Evolutionary conservation across 257 asterid species (phyloP), one percentile per base, ranked within the genome.

Genomic region (Mitragyna speciosa): DNA sequence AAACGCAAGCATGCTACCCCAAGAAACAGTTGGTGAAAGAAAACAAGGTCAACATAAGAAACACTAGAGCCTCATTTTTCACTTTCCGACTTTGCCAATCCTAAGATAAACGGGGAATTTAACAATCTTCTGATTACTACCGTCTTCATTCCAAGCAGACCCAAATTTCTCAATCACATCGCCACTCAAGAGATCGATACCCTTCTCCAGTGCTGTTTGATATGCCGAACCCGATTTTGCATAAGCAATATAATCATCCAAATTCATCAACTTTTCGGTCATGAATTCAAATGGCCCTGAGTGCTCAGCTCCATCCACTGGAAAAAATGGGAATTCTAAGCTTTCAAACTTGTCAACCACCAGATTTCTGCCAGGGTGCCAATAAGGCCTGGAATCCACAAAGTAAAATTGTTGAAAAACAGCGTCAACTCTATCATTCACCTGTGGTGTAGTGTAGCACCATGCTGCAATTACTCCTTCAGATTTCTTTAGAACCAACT

Each of bases 401-500:
- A 64, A 30, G 89, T 89, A 87, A 20, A 74, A 83, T 14, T 67
- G 70, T 1, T 49, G 64, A 70, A 88, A 85, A 65, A 90, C 11
- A 6, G 76, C 17, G 6, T 52, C 59, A 52, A 52, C 59, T 16
- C 66, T 31, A 1, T 87, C 75, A 83, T 65, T 86, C 45, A 93
- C 79, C 73, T 84, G 87, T 1, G 97, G 91, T 1, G n/a, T 6
- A 2, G 93, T 86, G 82, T 92, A 93, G 59, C 94, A 90, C 96
- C 97, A 93, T 2, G 97, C 93, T 12, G 98, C 98, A 22, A 93
- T 83, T 0, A 93, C 90, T 17, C 98, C 97, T 36, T 83, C 49
- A 3, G 98, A 97, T 75, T 88, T 93, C 73, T 89, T 93, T n/a
- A 93, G 86, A 7, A 89, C 70, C 85, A 87, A 84, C 54, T 76